Evolutionary conservation across 805 yeast species (phyloP).

Genomic region (Metschnikowia amazonensis): DNA sequence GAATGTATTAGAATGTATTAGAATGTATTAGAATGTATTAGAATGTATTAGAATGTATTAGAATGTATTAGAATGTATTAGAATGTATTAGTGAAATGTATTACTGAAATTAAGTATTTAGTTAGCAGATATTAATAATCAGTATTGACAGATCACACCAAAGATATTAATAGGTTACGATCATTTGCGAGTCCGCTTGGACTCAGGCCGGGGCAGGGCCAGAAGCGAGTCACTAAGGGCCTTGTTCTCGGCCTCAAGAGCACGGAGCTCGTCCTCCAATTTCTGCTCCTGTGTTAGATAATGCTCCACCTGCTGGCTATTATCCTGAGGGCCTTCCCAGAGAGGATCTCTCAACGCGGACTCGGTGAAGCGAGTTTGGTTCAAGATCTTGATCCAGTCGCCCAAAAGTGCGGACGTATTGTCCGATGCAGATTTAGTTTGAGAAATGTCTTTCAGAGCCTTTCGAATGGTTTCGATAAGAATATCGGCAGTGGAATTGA

Average conservation of each 20-base stretch:
- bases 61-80: no score
- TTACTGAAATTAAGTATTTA: no score
- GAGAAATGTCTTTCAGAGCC: slow-evolving; percentile 28
- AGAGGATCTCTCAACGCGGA: slow-evolving; percentile 22
- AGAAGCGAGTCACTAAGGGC: slow-evolving; percentile 21
- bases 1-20: no score
- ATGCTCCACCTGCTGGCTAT: slow-evolving; percentile 18
- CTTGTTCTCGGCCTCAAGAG: slow-evolving; percentile 27
- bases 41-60: no score
- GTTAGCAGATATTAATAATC: no score
- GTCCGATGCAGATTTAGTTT: slow-evolving; percentile 40
- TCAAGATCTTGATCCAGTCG: slow-evolving; percentile 58
- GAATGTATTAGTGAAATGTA: no score
- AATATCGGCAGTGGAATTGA: slow-evolving; percentile 31
- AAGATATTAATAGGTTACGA: no score
- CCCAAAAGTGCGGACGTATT: slow-evolving; percentile 50
- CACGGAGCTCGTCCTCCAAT: slow-evolving; percentile 23
- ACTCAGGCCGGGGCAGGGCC: slow-evolving; percentile 25
- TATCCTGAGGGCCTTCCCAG: slow-evolving; percentile 22
- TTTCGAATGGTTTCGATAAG: slow-evolving; percentile 27
- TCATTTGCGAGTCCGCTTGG: slow-evolving; percentile 19
- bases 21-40: no score
- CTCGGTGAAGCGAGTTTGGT: slow-evolving; percentile 56
- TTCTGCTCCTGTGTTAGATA: slow-evolving; percentile 21
- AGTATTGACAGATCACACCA: no score